A percentile compares a stretch with the other conserved stretches of the same genome.
phyloP scores from a whole-genome alignment of 345 rosid species.

The Raphanus sativus region DNA sequence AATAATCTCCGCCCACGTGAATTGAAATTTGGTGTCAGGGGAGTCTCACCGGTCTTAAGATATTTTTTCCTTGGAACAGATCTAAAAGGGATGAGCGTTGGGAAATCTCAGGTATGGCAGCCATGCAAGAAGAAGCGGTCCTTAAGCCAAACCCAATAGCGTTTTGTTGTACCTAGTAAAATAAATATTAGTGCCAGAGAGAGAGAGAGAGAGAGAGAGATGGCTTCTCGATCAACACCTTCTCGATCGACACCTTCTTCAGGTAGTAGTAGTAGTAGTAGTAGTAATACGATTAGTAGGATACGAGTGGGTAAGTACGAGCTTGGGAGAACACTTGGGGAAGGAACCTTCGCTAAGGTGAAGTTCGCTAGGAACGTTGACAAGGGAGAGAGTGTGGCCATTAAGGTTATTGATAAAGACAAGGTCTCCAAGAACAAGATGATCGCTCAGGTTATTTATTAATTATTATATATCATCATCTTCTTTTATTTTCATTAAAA shows the following conservation, averaged over 20 bases:
- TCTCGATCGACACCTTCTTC: slow-evolving; percentile 39
- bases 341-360: slow-evolving; percentile 97
- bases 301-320: slow-evolving; percentile 97
- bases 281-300: slow-evolving; percentile 26
- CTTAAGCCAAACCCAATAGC: slow-evolving; percentile 33
- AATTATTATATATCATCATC: too few relatives aligned
- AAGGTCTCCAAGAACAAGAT: slow-evolving; percentile 84
- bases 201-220: neutral
- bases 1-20: slow-evolving; percentile 29
- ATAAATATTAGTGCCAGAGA: neutral
- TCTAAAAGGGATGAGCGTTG: slow-evolving; percentile 57
- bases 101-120: slow-evolving; percentile 96
- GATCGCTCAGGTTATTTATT: slow-evolving; percentile 78
- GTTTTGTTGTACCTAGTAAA: neutral
- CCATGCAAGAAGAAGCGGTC: slow-evolving; percentile 97
- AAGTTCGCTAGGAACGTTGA: slow-evolving; percentile 80
- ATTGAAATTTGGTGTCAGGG: slow-evolving; percentile 1
- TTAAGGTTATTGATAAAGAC: slow-evolving; percentile 93
- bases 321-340: slow-evolving; percentile 88
- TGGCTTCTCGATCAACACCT: slow-evolving; percentile 47
- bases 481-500: neutral
- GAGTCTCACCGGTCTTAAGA: too few relatives aligned
- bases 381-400: slow-evolving; percentile 79
- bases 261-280: neutral
- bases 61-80: slow-evolving; percentile 2